Evolutionary conservation across 192 early-diverging fungal species (phyloP).

Genomic region (Linnemannia elongata): DNA sequence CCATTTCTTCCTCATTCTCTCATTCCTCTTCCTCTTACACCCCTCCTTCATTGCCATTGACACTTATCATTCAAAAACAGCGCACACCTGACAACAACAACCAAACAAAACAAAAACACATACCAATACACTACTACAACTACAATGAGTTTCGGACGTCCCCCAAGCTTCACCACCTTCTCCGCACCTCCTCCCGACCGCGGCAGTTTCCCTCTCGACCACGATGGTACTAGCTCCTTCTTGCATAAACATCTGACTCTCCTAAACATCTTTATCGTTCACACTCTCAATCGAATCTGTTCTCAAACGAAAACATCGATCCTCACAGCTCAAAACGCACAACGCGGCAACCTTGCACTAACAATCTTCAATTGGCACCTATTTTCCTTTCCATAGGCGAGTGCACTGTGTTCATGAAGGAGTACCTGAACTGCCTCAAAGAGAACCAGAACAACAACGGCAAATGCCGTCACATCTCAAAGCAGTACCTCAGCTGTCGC

Average conservation of each 20-base stretch:
- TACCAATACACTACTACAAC: background rate
- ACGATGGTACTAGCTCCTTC: constrained; percentile 67
- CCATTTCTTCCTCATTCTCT: background rate
- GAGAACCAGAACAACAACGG: constrained; percentile 77
- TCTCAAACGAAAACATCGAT: too few relatives aligned
- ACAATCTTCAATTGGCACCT: background rate
- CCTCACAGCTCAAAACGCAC: too few relatives aligned
- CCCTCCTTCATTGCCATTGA: background rate
- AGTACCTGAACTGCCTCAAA: constrained; percentile 85
- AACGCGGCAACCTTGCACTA: background rate
- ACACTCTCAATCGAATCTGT: background rate
- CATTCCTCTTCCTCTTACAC: background rate
- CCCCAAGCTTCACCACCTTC: constrained; percentile 74
- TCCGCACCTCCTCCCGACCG: constrained; percentile 82
- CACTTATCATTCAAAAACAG: background rate
- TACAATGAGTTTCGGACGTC: constrained; percentile 82
- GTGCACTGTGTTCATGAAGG: constrained; percentile 84
- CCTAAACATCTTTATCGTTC: too few relatives aligned
- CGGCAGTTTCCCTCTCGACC: constrained; percentile 93
- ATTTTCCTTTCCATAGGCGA: constrained; percentile 66
- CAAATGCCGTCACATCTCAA: constrained; percentile 79
- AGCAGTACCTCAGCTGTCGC: constrained; percentile 88
- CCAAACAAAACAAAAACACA: background rate
- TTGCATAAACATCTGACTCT: background rate
- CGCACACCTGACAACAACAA: background rate